phyloP scores from a whole-genome alignment of 2,329 filamentous ascomycete genomes.

The Diplodia scrobiculata region DNA sequence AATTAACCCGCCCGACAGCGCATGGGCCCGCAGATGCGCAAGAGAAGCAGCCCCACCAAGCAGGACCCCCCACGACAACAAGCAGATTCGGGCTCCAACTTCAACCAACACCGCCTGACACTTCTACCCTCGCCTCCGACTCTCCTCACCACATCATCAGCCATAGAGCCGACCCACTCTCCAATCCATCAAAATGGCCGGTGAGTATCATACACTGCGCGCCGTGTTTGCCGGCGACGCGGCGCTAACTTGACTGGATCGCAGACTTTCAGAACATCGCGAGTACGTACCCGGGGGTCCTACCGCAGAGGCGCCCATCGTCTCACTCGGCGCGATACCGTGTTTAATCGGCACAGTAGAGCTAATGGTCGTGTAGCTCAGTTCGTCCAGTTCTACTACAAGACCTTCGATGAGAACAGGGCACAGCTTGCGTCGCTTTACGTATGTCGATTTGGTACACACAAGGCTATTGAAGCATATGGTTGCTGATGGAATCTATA shows the following conservation, averaged over 20 bases:
- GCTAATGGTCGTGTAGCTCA: constrained; percentile 46
- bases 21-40: constrained; percentile 3
- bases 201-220: constrained; percentile 4
- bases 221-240: constrained; percentile 7
- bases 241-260: constrained; percentile 15
- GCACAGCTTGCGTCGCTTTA: constrained; percentile 70
- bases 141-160: neutral
- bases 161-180: neutral
- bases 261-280: constrained; percentile 49
- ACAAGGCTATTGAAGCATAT: neutral
- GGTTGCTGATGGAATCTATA: constrained; percentile 43
- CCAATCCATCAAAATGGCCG: constrained; percentile 26
- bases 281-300: constrained; percentile 42
- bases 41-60: constrained; percentile 27
- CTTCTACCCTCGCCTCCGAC: neutral
- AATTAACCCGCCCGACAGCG: constrained; percentile 15
- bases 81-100: constrained; percentile 28
- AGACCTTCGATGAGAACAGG: constrained; percentile 77
- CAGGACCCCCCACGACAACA: constrained; percentile 27
- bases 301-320: neutral
- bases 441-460: constrained; percentile 58
- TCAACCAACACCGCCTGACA: constrained; percentile 20
- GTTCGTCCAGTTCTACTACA: constrained; percentile 90
- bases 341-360: neutral
- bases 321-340: neutral